These are phyloP conservation scores for Bruguiera gymnorhiza DNA, from an alignment of 345 rosid species.

Conservation along the genomic window DNA sequence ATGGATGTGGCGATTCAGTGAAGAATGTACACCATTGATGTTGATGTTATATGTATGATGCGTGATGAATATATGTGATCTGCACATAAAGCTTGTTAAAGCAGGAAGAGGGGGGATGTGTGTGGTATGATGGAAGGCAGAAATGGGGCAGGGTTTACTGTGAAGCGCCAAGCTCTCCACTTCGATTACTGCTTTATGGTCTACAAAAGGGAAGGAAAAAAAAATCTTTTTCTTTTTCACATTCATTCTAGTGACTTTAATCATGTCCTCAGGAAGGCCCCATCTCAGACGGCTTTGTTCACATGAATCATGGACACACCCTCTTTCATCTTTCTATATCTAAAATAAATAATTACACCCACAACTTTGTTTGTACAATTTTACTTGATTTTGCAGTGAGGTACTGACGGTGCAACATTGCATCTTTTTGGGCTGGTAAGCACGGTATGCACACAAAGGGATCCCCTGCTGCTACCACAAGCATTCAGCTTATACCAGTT, in stretches of 20 bases:
- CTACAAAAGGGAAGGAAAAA: conserved; percentile 20
- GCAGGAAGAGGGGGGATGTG: neutral
- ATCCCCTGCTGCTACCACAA: too few species aligned
- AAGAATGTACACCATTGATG: too few species aligned
- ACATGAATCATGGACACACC: conserved; percentile 15
- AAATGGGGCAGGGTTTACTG: conserved; percentile 11
- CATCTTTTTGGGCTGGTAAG: too few species aligned
- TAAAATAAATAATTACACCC: too few species aligned
- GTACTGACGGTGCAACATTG: too few species aligned
- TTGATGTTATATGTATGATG: too few species aligned
- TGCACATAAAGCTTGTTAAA: too few species aligned
- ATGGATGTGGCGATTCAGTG: neutral
- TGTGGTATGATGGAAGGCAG: conserved; percentile 20
- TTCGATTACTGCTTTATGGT: conserved; percentile 25
- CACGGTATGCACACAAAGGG: too few species aligned
- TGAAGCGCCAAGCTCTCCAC: conserved; percentile 29
- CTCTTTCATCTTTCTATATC: neutral
- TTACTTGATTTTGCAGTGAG: too few species aligned
- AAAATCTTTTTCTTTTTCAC: neutral
- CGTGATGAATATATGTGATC: too few species aligned
- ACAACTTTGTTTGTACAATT: too few species aligned
- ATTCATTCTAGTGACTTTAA: conserved; percentile 35
- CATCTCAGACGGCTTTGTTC: conserved; percentile 23
- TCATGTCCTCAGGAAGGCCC: conserved; percentile 33
- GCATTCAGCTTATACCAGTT: too few species aligned